A percentile compares a stretch with the other conserved stretches of the same genome.
Evolutionary conservation across 2,329 filamentous ascomycete species (phyloP).

Genomic region (Ilyonectria sp.): DNA sequence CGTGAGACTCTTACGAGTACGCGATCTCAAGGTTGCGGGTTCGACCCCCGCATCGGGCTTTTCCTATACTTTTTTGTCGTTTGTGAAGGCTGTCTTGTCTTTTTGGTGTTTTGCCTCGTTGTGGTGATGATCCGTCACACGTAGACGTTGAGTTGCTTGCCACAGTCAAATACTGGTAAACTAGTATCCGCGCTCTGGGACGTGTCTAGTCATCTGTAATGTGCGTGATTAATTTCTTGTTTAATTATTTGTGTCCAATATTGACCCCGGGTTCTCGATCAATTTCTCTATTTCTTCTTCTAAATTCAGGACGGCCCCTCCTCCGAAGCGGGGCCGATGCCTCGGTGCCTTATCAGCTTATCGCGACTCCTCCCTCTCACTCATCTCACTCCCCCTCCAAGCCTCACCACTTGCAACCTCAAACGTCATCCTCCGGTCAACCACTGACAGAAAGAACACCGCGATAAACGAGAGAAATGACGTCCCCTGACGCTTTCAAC

Average conservation of each 20-base stretch:
- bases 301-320: neutral
- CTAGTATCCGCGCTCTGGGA: neutral
- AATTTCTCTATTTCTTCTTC: neutral
- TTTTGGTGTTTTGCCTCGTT: neutral
- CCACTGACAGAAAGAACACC: neutral
- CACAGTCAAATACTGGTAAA: neutral
- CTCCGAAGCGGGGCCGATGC: conserved; percentile 7
- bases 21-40: conserved; percentile 70
- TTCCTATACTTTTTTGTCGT: conserved; percentile 15
- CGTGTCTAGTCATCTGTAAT: neutral
- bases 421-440: neutral
- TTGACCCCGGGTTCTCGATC: neutral
- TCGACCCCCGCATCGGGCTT: conserved; percentile 62
- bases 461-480: neutral
- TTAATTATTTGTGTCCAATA: neutral
- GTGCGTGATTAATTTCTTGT: neutral
- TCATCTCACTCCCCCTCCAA: conserved; percentile 5
- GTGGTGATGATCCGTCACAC: neutral
- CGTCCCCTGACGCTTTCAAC: conserved; percentile 51
- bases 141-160: neutral
- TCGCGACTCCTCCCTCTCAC: neutral
- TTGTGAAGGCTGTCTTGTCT: neutral
- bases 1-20: conserved; percentile 73
- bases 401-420: neutral
- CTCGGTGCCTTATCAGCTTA: conserved; percentile 18